phyloP scores from a whole-genome alignment of 2,329 filamentous ascomycete genomes.

The Penicillium polonicum region DNA sequence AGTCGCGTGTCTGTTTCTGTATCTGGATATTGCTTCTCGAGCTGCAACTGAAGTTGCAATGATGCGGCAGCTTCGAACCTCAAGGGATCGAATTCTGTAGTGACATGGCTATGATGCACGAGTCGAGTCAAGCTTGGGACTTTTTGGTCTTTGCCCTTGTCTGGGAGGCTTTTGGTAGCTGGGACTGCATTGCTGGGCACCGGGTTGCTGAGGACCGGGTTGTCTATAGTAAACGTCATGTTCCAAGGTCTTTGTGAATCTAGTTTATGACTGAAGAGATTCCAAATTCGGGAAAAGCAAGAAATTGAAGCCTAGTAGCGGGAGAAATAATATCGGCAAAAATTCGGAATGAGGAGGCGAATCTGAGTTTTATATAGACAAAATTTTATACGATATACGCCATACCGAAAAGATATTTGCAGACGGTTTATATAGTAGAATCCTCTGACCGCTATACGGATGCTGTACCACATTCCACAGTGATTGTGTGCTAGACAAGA shows the following conservation, averaged over 20 bases:
- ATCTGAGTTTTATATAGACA: not conserved
- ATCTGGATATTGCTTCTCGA: not conserved
- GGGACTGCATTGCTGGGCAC: not conserved
- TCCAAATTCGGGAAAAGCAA: not conserved
- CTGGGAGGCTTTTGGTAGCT: not conserved
- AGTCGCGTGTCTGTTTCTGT: conserved; percentile 43
- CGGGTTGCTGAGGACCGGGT: not conserved
- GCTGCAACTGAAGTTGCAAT: conserved; percentile 28
- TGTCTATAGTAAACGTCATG: not conserved
- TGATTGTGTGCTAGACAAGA: conserved; percentile 15
- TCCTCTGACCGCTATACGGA: conserved; percentile 14
- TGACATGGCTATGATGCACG: conserved; percentile 34
- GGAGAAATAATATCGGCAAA: not conserved
- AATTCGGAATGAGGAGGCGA: not conserved
- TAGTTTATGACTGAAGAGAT: not conserved
- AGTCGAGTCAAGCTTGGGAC: conserved; percentile 15
- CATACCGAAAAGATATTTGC: not conserved
- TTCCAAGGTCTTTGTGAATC: not conserved
- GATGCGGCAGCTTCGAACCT: conserved; percentile 38
- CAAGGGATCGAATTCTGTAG: conserved; percentile 34
- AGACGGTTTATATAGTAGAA: not conserved
- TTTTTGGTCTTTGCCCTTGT: not conserved
- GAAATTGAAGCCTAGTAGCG: not conserved
- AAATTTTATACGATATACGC: not conserved
- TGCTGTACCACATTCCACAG: conserved; percentile 21